phyloP scores from a whole-genome alignment of 805 yeast genomes.

The Isabelozyma gotoi region DNA sequence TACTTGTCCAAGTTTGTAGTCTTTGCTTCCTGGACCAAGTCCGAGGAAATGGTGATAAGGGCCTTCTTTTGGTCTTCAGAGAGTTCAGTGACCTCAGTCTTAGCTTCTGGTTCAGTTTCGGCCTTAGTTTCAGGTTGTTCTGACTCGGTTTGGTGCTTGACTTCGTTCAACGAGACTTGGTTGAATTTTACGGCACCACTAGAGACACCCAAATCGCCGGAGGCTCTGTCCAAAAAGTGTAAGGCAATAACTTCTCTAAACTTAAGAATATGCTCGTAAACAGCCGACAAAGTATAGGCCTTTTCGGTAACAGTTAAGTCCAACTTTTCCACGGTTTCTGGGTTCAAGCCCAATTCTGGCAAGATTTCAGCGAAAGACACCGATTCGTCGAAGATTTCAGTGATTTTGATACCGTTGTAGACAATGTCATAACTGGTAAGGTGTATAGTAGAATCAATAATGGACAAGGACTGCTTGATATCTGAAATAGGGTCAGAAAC shows the following conservation, averaged over 20 bases:
- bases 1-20: constrained; percentile 13
- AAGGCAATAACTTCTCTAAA: constrained; percentile 63
- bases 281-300: constrained; percentile 59
- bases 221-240: constrained; percentile 43
- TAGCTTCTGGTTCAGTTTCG: constrained; percentile 11
- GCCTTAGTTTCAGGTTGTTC: constrained; percentile 14
- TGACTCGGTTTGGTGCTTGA: constrained; percentile 13
- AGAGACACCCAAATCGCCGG: constrained; percentile 39
- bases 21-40: constrained; percentile 6
- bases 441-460: constrained; percentile 56
- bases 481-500: constrained; percentile 53
- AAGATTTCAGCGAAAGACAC: constrained; percentile 24
- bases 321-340: constrained; percentile 25
- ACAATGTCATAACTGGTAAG: constrained; percentile 59
- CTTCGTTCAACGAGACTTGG: constrained; percentile 37
- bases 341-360: constrained; percentile 14
- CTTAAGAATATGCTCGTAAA: constrained; percentile 60
- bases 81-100: constrained; percentile 7
- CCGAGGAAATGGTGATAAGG: constrained; percentile 13
- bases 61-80: constrained; percentile 30
- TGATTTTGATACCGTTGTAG: constrained; percentile 30
- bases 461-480: constrained; percentile 55
- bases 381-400: constrained; percentile 27
- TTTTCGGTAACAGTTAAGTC: constrained; percentile 48
- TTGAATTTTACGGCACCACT: constrained; percentile 54